Evolutionary conservation across 345 rosid genomes (phyloP).

Genomic region (Carallia brachiata): DNA sequence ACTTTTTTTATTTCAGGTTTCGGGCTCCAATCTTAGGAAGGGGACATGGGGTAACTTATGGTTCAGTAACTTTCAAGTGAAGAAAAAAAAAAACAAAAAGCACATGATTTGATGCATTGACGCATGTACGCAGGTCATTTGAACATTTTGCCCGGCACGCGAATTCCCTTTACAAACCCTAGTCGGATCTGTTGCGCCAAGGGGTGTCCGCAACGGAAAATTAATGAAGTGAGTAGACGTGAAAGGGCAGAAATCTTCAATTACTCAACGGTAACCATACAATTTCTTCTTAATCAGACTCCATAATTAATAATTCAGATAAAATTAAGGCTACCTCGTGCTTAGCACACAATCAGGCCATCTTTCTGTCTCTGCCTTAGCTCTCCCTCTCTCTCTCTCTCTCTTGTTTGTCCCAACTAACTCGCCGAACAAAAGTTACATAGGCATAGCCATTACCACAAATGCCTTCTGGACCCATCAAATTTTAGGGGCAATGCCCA

Average conservation of each 20-base stretch:
- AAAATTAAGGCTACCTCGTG: slow-evolving; percentile 21
- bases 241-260: slow-evolving; percentile 28
- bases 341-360: slow-evolving; percentile 27
- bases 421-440: neutral
- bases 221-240: slow-evolving; percentile 28
- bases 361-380: neutral
- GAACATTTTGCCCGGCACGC: too few species aligned
- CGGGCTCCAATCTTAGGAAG: too few species aligned
- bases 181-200: neutral
- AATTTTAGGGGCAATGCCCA: too few species aligned
- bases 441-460: neutral
- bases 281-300: neutral
- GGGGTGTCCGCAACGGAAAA: neutral
- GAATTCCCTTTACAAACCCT: too few species aligned
- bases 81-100: too few species aligned
- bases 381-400: too few species aligned
- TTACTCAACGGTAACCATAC: slow-evolving; percentile 19
- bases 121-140: too few species aligned
- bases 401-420: neutral
- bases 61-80: too few species aligned
- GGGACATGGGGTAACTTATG: too few species aligned
- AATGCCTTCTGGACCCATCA: neutral
- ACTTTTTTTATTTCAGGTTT: too few species aligned
- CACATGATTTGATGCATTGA: too few species aligned
- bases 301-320: neutral